A percentile compares a stretch with the other conserved stretches of the same genome.
These are phyloP conservation scores for Violaceomyces palustris DNA, from an alignment of 1,284 basidiomycete genomes.

Conservation along the genomic window DNA sequence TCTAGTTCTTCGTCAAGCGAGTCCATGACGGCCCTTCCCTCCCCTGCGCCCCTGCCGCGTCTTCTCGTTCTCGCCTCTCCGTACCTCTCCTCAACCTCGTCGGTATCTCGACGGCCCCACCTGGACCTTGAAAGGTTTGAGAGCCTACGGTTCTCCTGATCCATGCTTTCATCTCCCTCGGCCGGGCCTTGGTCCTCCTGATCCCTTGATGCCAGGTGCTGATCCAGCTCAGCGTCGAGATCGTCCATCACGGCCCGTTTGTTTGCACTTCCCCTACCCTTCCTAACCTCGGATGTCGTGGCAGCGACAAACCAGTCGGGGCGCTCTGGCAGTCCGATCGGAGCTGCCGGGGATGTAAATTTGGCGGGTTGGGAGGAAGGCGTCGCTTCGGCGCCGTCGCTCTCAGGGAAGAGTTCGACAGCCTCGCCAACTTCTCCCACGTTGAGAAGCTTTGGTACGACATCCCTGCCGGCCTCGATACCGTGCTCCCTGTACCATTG, in stretches of 20 bases:
- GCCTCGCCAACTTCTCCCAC: constrained; percentile 31
- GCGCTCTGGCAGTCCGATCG: neutral
- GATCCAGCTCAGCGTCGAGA: constrained; percentile 22
- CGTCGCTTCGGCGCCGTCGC: too few relatives aligned
- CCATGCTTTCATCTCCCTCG: constrained; percentile 1
- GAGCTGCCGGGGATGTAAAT: constrained; percentile 5
- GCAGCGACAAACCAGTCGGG: neutral
- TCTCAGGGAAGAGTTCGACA: constrained; percentile 29
- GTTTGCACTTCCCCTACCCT: constrained; percentile 1
- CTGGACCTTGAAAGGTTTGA: constrained; percentile 7
- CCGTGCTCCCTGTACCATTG: constrained; percentile 51
- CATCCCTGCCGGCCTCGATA: constrained; percentile 43
- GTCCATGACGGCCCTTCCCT: constrained; percentile 3
- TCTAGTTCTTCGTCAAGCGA: constrained; percentile 29
- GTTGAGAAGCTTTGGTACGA: constrained; percentile 42
- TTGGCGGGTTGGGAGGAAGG: too few relatives aligned
- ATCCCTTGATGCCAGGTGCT: constrained; percentile 1
- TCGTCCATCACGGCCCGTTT: constrained; percentile 12
- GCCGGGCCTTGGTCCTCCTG: constrained; percentile 6
- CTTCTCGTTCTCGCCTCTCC: neutral
- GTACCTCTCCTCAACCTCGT: neutral
- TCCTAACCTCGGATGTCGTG: neutral
- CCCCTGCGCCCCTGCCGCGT: constrained; percentile 1
- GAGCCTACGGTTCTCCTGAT: constrained; percentile 1
- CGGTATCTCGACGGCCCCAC: neutral